phyloP scores from a whole-genome alignment of 352 stramenopile genomes.

The Globisporangium sylvaticum region DNA sequence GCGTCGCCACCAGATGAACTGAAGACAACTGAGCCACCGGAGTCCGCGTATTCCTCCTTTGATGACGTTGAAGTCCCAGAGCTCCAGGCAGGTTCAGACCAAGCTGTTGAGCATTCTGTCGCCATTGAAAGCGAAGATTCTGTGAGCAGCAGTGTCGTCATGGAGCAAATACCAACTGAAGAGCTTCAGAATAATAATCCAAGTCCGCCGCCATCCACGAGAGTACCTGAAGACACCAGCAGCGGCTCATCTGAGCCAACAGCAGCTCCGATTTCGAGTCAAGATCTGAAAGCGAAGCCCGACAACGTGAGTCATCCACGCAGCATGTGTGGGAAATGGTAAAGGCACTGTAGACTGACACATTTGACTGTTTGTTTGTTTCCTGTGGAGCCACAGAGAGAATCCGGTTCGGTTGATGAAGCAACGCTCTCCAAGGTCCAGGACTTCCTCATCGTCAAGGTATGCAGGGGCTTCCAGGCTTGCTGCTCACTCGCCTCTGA shows the following conservation, averaged over 20 bases:
- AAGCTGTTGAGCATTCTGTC: not conserved
- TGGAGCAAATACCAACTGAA: not conserved
- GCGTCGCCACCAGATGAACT: not conserved
- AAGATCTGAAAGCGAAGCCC: not conserved
- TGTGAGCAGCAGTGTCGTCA: not conserved
- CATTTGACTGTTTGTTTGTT: not conserved
- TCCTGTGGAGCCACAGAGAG: slow-evolving; percentile 2
- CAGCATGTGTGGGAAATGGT: not conserved
- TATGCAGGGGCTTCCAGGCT: slow-evolving; percentile 6
- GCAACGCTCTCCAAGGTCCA: slow-evolving; percentile 23
- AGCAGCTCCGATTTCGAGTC: not conserved
- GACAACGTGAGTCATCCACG: not conserved
- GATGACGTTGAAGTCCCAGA: not conserved
- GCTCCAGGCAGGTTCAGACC: not conserved
- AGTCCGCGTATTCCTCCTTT: not conserved
- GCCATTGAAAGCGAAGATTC: not conserved
- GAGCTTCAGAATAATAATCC: not conserved
- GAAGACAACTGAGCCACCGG: not conserved
- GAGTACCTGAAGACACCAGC: not conserved
- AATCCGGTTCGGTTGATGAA: slow-evolving; percentile 28
- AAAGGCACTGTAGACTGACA: too few relatives aligned
- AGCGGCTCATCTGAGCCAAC: not conserved
- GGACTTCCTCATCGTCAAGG: slow-evolving; percentile 33
- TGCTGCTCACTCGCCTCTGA: too few relatives aligned
- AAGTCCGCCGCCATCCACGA: not conserved